Evolutionary conservation across 2,329 filamentous ascomycete species (phyloP).

Genomic region (Sclerotinia nivalis): DNA sequence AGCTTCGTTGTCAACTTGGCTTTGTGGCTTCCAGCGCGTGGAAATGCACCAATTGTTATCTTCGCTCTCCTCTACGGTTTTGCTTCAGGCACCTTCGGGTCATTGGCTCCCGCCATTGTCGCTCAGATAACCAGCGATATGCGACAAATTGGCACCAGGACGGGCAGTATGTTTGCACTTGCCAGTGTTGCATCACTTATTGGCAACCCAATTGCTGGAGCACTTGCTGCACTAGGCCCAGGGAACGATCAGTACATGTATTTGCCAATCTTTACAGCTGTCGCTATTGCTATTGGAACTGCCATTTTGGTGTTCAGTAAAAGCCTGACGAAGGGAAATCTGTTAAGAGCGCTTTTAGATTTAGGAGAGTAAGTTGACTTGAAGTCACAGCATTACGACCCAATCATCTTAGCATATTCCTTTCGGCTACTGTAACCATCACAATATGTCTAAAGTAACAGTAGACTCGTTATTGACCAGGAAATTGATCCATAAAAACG

Average conservation of each 20-base stretch:
- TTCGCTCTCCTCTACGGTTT: slow-evolving; percentile 67
- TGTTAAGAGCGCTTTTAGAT: slow-evolving; percentile 3
- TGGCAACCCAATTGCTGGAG: slow-evolving; percentile 65
- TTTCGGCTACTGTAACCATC: no score
- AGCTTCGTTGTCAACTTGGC: slow-evolving; percentile 50
- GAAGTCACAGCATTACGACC: no score
- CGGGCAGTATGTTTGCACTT: slow-evolving; percentile 63
- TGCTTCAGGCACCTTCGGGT: slow-evolving; percentile 52
- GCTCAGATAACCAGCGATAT: slow-evolving; percentile 67
- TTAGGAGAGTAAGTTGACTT: not conserved
- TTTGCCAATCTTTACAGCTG: slow-evolving; percentile 9
- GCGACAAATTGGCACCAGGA: slow-evolving; percentile 64
- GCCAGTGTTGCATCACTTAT: slow-evolving; percentile 63
- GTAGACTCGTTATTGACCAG: no score
- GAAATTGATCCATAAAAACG: no score
- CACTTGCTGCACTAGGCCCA: slow-evolving; percentile 42
- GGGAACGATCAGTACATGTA: slow-evolving; percentile 5
- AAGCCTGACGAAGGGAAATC: slow-evolving; percentile 17
- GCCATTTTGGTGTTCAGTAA: slow-evolving; percentile 6
- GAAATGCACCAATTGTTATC: slow-evolving; percentile 53
- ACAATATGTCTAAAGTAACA: no score
- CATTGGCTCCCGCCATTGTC: slow-evolving; percentile 55
- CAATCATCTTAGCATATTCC: no score
- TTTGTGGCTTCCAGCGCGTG: slow-evolving; percentile 61
- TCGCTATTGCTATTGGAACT: slow-evolving; percentile 3